Conservation (phyloP, 306 rosid species). For the Dalbergia cultrata region DNA sequence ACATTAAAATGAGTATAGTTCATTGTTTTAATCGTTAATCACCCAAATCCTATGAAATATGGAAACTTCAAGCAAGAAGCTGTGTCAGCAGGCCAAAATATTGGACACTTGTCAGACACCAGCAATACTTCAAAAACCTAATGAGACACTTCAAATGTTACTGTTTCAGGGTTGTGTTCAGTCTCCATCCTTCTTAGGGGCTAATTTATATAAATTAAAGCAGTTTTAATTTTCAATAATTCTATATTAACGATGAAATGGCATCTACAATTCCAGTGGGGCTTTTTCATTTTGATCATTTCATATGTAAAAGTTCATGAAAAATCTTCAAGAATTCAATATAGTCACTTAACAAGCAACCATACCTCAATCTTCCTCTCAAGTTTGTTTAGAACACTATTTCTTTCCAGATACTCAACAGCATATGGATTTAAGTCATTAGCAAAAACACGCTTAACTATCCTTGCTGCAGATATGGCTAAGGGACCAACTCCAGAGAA, state of each 20-base stretch:
- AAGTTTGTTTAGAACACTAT: slow-evolving; percentile 84
- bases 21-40: slow-evolving; percentile 32
- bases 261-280: slow-evolving; percentile 25
- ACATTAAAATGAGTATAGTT: not conserved
- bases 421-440: slow-evolving; percentile 93
- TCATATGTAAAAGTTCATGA: not conserved
- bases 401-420: slow-evolving; percentile 84
- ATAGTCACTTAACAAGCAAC: slow-evolving; percentile 28
- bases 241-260: slow-evolving; percentile 37
- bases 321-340: slow-evolving; percentile 13
- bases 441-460: slow-evolving; percentile 87
- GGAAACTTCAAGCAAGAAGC: slow-evolving; percentile 15
- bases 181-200: not conserved
- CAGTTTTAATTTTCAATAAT: slow-evolving; percentile 5
- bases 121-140: slow-evolving; percentile 36
- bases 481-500: slow-evolving; percentile 96
- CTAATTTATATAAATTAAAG: slow-evolving; percentile 17
- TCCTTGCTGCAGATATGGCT: slow-evolving; percentile 86
- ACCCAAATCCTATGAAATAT: slow-evolving; percentile 9
- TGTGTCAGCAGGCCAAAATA: not conserved
- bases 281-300: slow-evolving; percentile 30
- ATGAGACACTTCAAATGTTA: slow-evolving; percentile 10
- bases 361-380: slow-evolving; percentile 88
- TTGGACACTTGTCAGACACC: not conserved
- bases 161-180: not conserved